Evolutionary conservation across 2,329 filamentous ascomycete species (phyloP).

Genomic region (Tolypocladium tundrense): DNA sequence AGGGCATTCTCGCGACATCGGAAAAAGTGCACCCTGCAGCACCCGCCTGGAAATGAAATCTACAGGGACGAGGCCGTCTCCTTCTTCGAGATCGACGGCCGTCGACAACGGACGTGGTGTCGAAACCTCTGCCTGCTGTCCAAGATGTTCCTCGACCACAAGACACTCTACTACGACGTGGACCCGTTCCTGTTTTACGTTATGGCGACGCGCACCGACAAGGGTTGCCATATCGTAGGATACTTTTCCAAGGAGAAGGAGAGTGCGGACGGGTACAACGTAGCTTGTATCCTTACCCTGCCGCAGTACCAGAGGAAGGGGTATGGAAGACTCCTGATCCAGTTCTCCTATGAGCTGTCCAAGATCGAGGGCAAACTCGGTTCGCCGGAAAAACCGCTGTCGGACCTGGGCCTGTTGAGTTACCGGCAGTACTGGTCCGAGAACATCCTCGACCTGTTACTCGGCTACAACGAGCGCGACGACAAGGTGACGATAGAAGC

Average conservation of each 20-base stretch:
- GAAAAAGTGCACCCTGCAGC: constrained; percentile 78
- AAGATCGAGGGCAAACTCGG: constrained; percentile 93
- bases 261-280: constrained; percentile 91
- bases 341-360: constrained; percentile 94
- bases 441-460: constrained; percentile 78
- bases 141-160: constrained; percentile 96
- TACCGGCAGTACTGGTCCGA: constrained; percentile 98
- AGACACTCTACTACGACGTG: constrained; percentile 98
- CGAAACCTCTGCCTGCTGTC: constrained; percentile 89
- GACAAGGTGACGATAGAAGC: constrained; percentile 77
- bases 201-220: constrained; percentile 82
- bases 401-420: constrained; percentile 82
- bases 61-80: constrained; percentile 91
- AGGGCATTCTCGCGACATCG: constrained; percentile 80
- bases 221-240: constrained; percentile 93
- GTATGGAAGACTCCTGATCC: constrained; percentile 85
- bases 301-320: constrained; percentile 95
- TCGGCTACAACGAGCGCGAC: constrained; percentile 57
- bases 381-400: constrained; percentile 92
- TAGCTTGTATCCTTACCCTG: constrained; percentile 93
- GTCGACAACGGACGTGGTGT: constrained; percentile 90
- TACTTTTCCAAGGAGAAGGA: constrained; percentile 99
- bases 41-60: constrained; percentile 95
- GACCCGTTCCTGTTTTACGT: constrained; percentile 98
- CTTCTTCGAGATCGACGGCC: constrained; percentile 95